A percentile compares a stretch with the other conserved stretches of the same genome.
These are phyloP conservation scores for Paracoccidioides brasiliensis DNA, from an alignment of 2,329 filamentous ascomycete species.

Conservation along the genomic window DNA sequence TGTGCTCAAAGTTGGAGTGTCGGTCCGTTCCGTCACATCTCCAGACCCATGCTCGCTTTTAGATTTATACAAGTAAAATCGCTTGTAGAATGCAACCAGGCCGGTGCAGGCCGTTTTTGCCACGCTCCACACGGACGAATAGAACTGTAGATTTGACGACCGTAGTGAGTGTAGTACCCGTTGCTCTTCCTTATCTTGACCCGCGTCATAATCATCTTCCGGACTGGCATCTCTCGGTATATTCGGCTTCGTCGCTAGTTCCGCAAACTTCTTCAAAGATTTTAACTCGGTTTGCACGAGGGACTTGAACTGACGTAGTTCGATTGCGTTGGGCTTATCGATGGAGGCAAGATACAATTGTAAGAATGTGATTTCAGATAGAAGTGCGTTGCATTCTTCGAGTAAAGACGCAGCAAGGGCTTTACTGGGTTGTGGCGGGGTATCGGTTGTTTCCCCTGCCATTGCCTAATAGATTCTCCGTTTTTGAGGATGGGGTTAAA, in stretches of 20 bases:
- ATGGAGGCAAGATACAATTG: constrained; percentile 28
- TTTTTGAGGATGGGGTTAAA: not conserved
- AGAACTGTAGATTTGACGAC: constrained; percentile 54
- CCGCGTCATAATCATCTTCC: constrained; percentile 14
- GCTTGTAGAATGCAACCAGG: constrained; percentile 44
- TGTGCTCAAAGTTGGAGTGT: constrained; percentile 9
- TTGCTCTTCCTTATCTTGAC: constrained; percentile 14
- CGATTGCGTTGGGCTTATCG: constrained; percentile 35
- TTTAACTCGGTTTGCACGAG: constrained; percentile 37
- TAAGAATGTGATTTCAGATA: constrained; percentile 35
- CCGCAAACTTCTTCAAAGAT: constrained; percentile 32
- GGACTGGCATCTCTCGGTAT: constrained; percentile 5
- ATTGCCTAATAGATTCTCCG: not conserved
- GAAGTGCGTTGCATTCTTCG: constrained; percentile 28
- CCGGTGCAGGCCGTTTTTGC: constrained; percentile 43
- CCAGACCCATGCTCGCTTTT: not conserved
- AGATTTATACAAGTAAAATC: constrained; percentile 37
- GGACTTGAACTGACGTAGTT: constrained; percentile 38
- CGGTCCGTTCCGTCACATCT: not conserved
- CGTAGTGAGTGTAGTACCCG: constrained; percentile 43
- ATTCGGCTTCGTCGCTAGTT: constrained; percentile 14
- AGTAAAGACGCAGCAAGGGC: constrained; percentile 22
- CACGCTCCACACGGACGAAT: constrained; percentile 49
- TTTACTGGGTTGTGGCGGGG: not conserved
- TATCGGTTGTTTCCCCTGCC: not conserved